phyloP scores from a whole-genome alignment of 176 grass and related monocot species.

The Luzula sylvatica region DNA sequence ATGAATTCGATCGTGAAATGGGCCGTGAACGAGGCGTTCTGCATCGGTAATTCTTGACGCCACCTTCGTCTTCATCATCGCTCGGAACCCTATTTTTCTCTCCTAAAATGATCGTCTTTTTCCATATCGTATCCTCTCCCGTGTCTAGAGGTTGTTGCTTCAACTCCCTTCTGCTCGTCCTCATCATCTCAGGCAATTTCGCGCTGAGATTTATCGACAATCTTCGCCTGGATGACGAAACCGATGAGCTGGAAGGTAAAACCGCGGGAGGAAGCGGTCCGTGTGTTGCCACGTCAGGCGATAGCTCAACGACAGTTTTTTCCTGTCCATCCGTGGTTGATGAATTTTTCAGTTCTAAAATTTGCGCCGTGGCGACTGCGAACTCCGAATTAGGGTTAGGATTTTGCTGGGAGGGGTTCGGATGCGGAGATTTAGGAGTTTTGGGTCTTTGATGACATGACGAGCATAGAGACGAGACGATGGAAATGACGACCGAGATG shows the following conservation, averaged over 20 bases:
- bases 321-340: background rate
- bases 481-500: slow-evolving; percentile 32
- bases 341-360: background rate
- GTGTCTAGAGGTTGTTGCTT: slow-evolving; percentile 26
- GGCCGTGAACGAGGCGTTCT: slow-evolving; percentile 36
- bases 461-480: slow-evolving; percentile 61
- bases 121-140: slow-evolving; percentile 69
- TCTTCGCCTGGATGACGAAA: slow-evolving; percentile 31
- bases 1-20: slow-evolving; percentile 51
- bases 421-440: background rate
- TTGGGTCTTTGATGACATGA: slow-evolving; percentile 59
- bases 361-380: background rate
- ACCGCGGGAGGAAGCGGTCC: slow-evolving; percentile 41
- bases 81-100: slow-evolving; percentile 51
- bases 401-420: background rate
- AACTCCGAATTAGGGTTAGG: background rate
- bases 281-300: slow-evolving; percentile 48
- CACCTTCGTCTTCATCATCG: slow-evolving; percentile 41
- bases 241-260: slow-evolving; percentile 6
- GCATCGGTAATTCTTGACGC: slow-evolving; percentile 21
- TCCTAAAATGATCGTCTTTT: slow-evolving; percentile 82
- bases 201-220: slow-evolving; percentile 49
- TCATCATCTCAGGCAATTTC: slow-evolving; percentile 61
- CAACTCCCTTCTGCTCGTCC: slow-evolving; percentile 47
- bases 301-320: slow-evolving; percentile 32